Percentiles rank a stretch among this genome's conserved stretches.
phyloP scores from a whole-genome alignment of 2,329 filamentous ascomycete genomes.

The Pyricularia grisea region DNA sequence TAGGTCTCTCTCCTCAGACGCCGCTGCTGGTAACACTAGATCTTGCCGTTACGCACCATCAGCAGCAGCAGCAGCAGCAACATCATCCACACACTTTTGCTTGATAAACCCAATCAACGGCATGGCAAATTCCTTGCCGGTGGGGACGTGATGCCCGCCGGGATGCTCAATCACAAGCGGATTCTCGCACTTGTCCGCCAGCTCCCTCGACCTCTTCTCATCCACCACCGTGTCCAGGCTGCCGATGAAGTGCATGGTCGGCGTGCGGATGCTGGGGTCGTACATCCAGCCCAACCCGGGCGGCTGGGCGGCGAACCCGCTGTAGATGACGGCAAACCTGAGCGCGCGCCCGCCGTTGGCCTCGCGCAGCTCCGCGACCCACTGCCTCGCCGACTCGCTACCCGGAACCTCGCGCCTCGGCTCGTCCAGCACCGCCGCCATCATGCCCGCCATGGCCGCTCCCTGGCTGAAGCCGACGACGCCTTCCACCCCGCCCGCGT shows the following conservation, averaged over 20 bases:
- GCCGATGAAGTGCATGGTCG: slow-evolving; percentile 73
- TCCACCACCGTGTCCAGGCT: slow-evolving; percentile 82
- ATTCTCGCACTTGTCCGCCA: slow-evolving; percentile 56
- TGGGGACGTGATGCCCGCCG: slow-evolving; percentile 83
- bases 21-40: too few relatives aligned
- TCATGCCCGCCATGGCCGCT: slow-evolving; percentile 60
- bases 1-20: neutral
- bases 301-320: slow-evolving; percentile 62
- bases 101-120: slow-evolving; percentile 42
- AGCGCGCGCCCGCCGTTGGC: slow-evolving; percentile 38
- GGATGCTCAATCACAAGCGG: slow-evolving; percentile 59
- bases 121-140: slow-evolving; percentile 71
- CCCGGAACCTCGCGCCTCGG: slow-evolving; percentile 16
- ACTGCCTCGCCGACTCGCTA: slow-evolving; percentile 20
- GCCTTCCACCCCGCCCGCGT: slow-evolving; percentile 63
- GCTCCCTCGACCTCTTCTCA: slow-evolving; percentile 56
- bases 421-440: slow-evolving; percentile 58
- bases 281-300: slow-evolving; percentile 59
- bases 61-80: neutral
- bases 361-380: slow-evolving; percentile 34
- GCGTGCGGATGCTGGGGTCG: slow-evolving; percentile 65
- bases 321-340: slow-evolving; percentile 68
- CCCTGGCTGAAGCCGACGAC: slow-evolving; percentile 80
- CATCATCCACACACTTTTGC: slow-evolving; percentile 12
- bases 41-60: neutral